Evolutionary conservation across 805 yeast genomes (phyloP), one percentile per base, ranked within the genome.

Genomic region (Metschnikowia aberdeeniae): DNA sequence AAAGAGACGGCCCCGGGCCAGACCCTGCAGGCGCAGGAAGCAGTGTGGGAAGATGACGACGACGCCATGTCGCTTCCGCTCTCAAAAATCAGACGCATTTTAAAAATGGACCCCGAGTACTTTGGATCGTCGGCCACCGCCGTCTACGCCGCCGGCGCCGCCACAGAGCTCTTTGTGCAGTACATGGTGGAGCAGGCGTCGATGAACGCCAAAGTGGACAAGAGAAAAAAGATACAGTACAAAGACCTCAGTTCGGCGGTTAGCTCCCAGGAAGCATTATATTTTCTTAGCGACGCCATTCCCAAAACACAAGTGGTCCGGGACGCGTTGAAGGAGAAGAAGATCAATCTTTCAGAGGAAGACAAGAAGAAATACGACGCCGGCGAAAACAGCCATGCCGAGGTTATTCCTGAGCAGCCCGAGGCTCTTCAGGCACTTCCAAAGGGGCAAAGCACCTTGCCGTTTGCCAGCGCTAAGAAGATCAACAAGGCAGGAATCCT

Each of bases 51-150:
- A 7, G 54, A 47, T 17, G 52, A 47, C 12, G 46, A 42, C n/a
- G 54, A 50, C 6, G 34, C 38, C 20, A 49, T 52, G 51, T 36
- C 69, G 3, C 62, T 86, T 22, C 95, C 93, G 5, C 64, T 85
- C 34, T 70, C 87, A 2, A 78, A 86, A 51, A 80, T 86, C 52
- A 84, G 84, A 57, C 75, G 82, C 53, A 82, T 86, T 43, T 76
- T 86, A 60, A 85, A 84, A 56, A 75, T 83, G 59, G 95, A 86
- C 59, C 87, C 89, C 12, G 89, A 82, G 32, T 84, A 83, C 53
- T 64, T 73, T 6, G 77, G 82, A 1, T 80, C 87, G 1, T 79
- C 89, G 2, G 83, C 78, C 45, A 70, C 81, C 26, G 88, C 92
- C 0, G 86, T 83, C n/a, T 82, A 79, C 59, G 76, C 88, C 12